Base-by-base conservation (phyloP, 805 yeast species). In the Metschnikowia baotianmanensis region DNA sequence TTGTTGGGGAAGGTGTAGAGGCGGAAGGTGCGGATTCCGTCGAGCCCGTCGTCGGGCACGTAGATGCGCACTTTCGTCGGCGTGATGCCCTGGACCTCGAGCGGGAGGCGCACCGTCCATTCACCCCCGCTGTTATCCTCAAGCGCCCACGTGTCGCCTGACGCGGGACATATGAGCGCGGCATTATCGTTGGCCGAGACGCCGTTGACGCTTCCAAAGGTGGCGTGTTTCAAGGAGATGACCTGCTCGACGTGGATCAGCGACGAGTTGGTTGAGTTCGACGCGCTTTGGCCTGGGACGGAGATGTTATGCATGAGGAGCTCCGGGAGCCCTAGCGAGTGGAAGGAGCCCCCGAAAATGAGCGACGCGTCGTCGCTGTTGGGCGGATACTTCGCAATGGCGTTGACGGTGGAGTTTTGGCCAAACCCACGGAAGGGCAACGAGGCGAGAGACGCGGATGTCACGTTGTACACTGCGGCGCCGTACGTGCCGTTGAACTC, bases 371-470 rank as follows among this genome's bases (percentile, higher is more conserved):
- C 42, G 28, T 43, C 47, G 34, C 42, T 41, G 34, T 62, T 63
- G 24, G 62, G 61, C 29, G 57, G 53, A 3, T 78, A 56, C 45
- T 72, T 71, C 0, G 77, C 48, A 13, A 93, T 89, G 6, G 90
- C 68, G 46, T 80, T 78, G 11, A 93, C 76, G 0, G 52, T 45
- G 0, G 90, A 69, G 43, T 75, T 69, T 24, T 71, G 55, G 6
- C 80, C 81, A 57, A 91, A 88, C 0, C 98, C 98, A 21, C 75
- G 72, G 61, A 91, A 93, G 0, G 85, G 82, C 3, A 86, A 66
- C 7, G 72, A 56, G 2, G 55, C 36, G 28, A 86, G 61, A 2
- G 60, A 23, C 16, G 69, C 51, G 3, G 72, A 50, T 0, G 72
- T 48, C 12, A 65, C 54, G 60, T 86, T 73, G 72, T 86, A 91